Conservation (phyloP, 768 basidiomycete genomes). For the Kwoniella bestiolae region DNA sequence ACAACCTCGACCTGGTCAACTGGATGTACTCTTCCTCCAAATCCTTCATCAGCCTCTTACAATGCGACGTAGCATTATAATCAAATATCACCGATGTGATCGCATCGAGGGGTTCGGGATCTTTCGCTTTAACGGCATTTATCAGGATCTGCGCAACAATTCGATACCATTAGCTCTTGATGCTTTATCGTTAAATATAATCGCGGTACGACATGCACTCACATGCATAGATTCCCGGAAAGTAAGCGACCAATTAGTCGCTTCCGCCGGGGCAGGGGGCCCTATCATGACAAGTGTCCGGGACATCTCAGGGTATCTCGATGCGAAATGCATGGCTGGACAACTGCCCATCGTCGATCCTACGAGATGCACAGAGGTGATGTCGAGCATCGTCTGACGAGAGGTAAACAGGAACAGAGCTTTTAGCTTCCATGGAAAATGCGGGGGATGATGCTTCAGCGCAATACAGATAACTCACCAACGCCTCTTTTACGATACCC, state of each 20-base stretch:
- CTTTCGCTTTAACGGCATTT: neutral
- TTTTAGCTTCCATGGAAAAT: neutral
- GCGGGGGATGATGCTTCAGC: too few species aligned
- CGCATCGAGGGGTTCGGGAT: conserved; percentile 4
- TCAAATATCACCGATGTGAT: conserved; percentile 10
- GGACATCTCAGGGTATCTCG: neutral
- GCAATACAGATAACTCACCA: conserved; percentile 24
- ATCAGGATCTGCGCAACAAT: neutral
- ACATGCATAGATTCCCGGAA: conserved; percentile 12
- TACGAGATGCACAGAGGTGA: conserved; percentile 13
- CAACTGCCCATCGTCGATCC: conserved; percentile 10
- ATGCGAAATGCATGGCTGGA: conserved; percentile 15
- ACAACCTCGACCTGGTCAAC: neutral
- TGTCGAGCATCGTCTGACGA: neutral
- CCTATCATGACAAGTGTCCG: conserved; percentile 6
- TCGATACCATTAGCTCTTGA: neutral
- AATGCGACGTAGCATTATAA: conserved; percentile 5
- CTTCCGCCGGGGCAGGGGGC: conserved; percentile 5
- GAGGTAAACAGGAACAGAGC: too few species aligned
- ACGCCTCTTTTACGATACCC: conserved; percentile 2
- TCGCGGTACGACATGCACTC: neutral
- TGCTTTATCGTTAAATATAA: neutral
- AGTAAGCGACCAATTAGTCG: conserved; percentile 2
- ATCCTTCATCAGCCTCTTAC: neutral
- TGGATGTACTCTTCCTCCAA: conserved; percentile 3